Conservation (phyloP, 139 green algal genomes). For the Spirogloea muscicola region DNA sequence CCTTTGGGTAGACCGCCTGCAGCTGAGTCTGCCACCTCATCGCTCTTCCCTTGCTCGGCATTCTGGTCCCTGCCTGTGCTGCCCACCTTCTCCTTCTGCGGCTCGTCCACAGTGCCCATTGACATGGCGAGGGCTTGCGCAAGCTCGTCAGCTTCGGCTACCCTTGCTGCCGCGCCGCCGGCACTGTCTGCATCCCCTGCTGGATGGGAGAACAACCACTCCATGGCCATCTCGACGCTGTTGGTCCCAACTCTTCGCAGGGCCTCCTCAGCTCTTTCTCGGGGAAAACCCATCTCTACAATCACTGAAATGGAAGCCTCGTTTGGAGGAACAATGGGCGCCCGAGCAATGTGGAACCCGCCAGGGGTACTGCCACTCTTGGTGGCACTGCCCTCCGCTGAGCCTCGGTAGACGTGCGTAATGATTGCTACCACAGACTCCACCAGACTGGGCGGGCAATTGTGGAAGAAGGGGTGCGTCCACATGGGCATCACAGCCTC, state of each 20-base stretch:
- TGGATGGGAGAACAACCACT: constrained; percentile 86
- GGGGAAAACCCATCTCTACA: constrained; percentile 87
- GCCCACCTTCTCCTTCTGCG: not conserved
- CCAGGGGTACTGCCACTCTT: not conserved
- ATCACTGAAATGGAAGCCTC: constrained; percentile 63
- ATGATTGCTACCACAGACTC: constrained; percentile 37
- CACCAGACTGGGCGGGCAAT: constrained; percentile 28
- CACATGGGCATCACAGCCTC: not conserved
- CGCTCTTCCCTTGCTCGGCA: not conserved
- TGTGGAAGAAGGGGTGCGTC: not conserved
- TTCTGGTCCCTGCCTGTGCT: not conserved
- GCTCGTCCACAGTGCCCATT: constrained; percentile 37
- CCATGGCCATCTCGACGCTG: constrained; percentile 84
- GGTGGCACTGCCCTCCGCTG: not conserved
- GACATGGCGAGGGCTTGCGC: constrained; percentile 55
- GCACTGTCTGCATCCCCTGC: constrained; percentile 41
- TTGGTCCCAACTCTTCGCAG: constrained; percentile 69
- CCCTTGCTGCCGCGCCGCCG: not conserved
- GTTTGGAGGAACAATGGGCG: constrained; percentile 12
- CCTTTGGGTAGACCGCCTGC: constrained; percentile 12
- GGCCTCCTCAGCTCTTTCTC: constrained; percentile 64
- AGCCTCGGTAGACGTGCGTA: constrained; percentile 22
- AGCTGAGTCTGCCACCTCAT: not conserved
- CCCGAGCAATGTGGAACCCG: not conserved
- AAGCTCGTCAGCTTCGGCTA: constrained; percentile 52